Evolutionary conservation across 306 rosid species (phyloP), one percentile per base, ranked within the genome.

Genomic region (Arachis hypogaea): DNA sequence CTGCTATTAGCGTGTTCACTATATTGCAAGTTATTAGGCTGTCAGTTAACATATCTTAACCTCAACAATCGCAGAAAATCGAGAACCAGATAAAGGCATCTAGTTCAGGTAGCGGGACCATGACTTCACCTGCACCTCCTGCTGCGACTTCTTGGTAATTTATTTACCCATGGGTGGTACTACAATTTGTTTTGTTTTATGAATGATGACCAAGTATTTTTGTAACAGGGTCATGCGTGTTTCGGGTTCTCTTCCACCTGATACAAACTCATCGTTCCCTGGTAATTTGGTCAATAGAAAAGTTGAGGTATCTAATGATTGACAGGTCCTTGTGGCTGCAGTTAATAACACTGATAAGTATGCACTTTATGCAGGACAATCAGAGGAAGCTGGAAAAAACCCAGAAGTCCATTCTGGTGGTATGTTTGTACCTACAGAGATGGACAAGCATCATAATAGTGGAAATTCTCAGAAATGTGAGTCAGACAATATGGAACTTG

Each of bases 101-200:
- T 12, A 69, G 74, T 76, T 72, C 82, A 43, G 66, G 52, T 75
- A 62, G 18, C n/a, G 79, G 71, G 28, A 41, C 74, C 2, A 50
- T 38, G 46, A 76, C 59, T 72, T 63, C 74, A 4, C 50, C 82
- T 16, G 63, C 58, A 22, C 68, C 40, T 28, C 79, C 84, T 63
- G 62, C 84, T 5, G 46, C 9, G 22, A 72, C 72, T 57, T 83
- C 87, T 29, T 83, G 87, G 87, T 83, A 83, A 72, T 79, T 61
- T 64, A 63, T 72, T 47, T 69, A 56, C 30, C 10, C 18, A 51
- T 36, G 58, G 52, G 62, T 54, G 29, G 29, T 29, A 71, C 30
- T 68, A 8, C 51, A 52, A 72, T 50, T 63, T 22, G 6, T 63
- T 59, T 58, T 61, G 61, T 40, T 38, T 54, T 55, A 14, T 38